Conservation (phyloP, 805 yeast species). For the Saccharomycopsis sp. region DNA sequence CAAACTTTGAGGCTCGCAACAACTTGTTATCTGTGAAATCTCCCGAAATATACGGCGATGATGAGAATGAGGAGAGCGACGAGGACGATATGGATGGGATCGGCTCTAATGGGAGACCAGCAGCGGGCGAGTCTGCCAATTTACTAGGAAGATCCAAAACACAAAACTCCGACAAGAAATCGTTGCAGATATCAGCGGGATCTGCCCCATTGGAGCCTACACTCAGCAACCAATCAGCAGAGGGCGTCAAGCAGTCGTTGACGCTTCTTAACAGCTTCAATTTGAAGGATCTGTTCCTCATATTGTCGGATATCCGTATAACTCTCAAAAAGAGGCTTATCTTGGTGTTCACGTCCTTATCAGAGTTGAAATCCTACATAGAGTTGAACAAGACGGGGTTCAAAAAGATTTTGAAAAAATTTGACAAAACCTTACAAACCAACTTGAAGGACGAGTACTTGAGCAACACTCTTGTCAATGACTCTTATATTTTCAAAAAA, state of each 20-base stretch:
- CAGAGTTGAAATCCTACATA: conserved; percentile 76
- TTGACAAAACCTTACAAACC: conserved; percentile 73
- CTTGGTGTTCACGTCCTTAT: conserved; percentile 61
- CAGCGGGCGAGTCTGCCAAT: not conserved
- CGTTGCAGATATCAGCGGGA: not conserved
- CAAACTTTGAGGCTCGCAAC: conserved; percentile 10
- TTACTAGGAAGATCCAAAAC: conserved; percentile 6
- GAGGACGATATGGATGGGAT: conserved; percentile 13
- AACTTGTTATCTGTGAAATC: conserved; percentile 12
- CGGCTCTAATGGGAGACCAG: not conserved
- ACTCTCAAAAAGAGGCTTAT: conserved; percentile 55
- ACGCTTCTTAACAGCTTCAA: conserved; percentile 12
- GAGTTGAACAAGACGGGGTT: conserved; percentile 87
- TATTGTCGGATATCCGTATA: conserved; percentile 40
- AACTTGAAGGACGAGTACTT: conserved; percentile 55
- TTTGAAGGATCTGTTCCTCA: conserved; percentile 25
- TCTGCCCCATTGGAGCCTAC: conserved; percentile 3
- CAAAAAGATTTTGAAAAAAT: conserved; percentile 83
- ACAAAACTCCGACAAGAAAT: conserved; percentile 1
- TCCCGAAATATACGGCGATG: conserved; percentile 20
- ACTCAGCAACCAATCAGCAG: not conserved
- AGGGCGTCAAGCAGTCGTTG: conserved; percentile 6
- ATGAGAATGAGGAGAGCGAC: conserved; percentile 16
- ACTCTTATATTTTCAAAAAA: conserved; percentile 50
- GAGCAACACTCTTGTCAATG: conserved; percentile 35